Evolutionary conservation across 257 asterid genomes (phyloP), one percentile per base, ranked within the genome.

Genomic region (Solanum ossicruentum): DNA sequence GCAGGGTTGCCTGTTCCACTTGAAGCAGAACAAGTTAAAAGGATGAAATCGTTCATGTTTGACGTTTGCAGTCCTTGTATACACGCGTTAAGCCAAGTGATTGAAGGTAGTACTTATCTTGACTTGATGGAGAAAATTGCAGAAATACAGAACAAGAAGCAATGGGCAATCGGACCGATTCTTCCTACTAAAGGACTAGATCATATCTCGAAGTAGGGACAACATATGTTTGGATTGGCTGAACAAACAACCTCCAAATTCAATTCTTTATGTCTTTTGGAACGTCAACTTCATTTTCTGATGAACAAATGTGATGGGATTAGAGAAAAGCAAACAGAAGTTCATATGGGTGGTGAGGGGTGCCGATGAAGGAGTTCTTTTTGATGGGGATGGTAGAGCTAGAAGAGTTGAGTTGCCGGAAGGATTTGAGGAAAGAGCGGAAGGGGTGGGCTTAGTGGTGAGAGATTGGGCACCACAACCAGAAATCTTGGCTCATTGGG

Each of bases 1-100:
- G 13, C 39, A 18, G 90, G 87, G 54, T 81, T 47, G 77, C 91
- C 93, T 1, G 72, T 90, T 73, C 92, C 88, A 2, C 10, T 55
- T 12, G 86, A 85, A 2, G 86, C 52, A 6, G 63, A 69, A 10
- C 75, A 85, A 18, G 43, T 86, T 8, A 61, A 84, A 45, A 82
- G 82, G 32, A n/a, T 3, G 88, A 85, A 41, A 13, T 80, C 7
- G 0, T 17, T 13, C 3, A 70, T 1, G 72, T 88, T 12, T 52
- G 69, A 1, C 20, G 20, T 2, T 17, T 45, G 1, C 90, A 88
- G 32, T 1, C 11, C 2, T 84, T 83, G 58, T 39, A 73, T 6
- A 5, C 32, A 43, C 56, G 80, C 12, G 13, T 51, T 13, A 84
- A 69, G 77, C 26, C 51, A 17, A 26, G 71, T 63, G 39, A 26